Evolutionary conservation across 768 basidiomycete species (phyloP), one percentile per base, ranked within the genome.

Genomic region (Lactarius sp.): DNA sequence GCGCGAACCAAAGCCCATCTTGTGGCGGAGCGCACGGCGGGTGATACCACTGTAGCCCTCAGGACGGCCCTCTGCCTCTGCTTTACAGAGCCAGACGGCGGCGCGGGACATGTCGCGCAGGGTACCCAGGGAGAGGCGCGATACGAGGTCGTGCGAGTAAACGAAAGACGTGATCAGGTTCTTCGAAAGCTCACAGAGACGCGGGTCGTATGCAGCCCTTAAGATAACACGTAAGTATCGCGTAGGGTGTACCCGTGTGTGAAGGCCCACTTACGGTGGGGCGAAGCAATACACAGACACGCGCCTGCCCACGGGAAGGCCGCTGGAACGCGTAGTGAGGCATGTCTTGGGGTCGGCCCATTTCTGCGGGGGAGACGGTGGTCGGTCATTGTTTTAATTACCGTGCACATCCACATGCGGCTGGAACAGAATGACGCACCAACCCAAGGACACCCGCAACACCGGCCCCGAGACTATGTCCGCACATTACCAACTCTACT

Each of bases 261-360:
- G 60, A 47, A 54, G 60, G 16, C 10, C 20, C 34, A 79, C 85
- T 46, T 75, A 92, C 82, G 90, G 90, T 49, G 91, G 89, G 22
- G 84, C 90, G 72, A 91, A 87, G 69, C 86, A 88, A 70, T 88
- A 92, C 1, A 86, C 88, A 31, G 84, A 83, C 13, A 90, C 86
- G 39, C 81, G 77, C 46, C 90, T 78, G 58, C 81, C 82, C 14
- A 78, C 75, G 12, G 90, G 89, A 14, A 92, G 79, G 7, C 89
- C 89, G 64, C 88, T 88, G 34, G 85, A 83, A 51, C 79, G 76
- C 42, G 80, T 77, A 7, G 83, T 94, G 47, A 87, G 77, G 66
- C 91, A 91, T 2, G 86, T 92, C 66, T 76, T 80, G 20, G 89
- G 88, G 71, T 92, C 88, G 1, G 90, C 88, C 91, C 91, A 94